phyloP scores from a whole-genome alignment of 2,329 filamentous ascomycete genomes.

The Fusarium verticillioides region DNA sequence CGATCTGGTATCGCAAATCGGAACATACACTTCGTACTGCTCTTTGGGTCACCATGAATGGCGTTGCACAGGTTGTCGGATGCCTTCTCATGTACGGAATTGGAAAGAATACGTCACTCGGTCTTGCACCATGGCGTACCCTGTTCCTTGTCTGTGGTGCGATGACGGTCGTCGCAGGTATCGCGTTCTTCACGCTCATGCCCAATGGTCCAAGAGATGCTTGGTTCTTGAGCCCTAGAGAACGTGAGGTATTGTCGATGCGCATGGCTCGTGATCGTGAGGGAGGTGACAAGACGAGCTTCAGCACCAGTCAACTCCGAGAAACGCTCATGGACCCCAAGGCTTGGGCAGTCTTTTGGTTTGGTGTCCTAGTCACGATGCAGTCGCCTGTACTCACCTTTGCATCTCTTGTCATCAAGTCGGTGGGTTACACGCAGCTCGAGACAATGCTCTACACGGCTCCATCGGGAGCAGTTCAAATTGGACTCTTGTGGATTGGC shows the following conservation, averaged over 20 bases:
- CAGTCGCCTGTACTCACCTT: neutral
- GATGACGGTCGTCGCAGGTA: neutral
- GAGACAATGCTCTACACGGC: neutral
- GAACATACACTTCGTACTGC: constrained; percentile 2
- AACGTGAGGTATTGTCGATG: neutral
- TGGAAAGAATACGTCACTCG: neutral
- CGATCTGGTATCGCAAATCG: neutral
- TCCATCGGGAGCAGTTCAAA: neutral
- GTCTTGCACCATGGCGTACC: neutral
- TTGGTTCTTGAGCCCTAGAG: neutral
- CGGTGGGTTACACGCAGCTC: neutral
- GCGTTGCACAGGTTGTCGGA: neutral
- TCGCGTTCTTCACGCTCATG: neutral
- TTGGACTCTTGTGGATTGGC: neutral
- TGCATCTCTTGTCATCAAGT: neutral
- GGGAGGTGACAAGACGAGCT: neutral
- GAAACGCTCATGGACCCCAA: neutral
- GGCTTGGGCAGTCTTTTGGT: neutral
- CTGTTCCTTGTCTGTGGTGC: neutral
- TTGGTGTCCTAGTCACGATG: neutral
- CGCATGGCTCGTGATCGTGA: neutral
- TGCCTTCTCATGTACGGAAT: neutral
- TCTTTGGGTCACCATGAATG: constrained; percentile 1
- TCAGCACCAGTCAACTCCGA: neutral
- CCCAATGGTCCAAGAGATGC: neutral